phyloP scores from a whole-genome alignment of 148 eudicot species.

The Talinum fruticosum region DNA sequence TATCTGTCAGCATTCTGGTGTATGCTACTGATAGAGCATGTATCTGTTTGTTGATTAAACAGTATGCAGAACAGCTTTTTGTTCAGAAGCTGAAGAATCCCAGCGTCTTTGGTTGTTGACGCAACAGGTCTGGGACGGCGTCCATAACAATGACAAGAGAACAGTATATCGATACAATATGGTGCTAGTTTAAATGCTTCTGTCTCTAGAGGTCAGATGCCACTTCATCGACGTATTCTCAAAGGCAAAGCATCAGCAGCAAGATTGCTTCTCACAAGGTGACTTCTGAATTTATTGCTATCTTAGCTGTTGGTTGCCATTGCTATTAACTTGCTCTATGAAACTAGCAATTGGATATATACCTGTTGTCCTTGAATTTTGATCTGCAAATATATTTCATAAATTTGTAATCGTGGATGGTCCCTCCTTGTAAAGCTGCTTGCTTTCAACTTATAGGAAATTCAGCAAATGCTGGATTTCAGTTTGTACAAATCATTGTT shows the following conservation, averaged over 20 bases:
- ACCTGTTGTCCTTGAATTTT: too few relatives aligned
- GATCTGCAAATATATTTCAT: too few relatives aligned
- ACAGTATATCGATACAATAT: constrained; percentile 75
- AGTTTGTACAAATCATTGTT: background rate
- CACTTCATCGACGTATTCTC: constrained; percentile 80
- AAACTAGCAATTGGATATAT: too few relatives aligned
- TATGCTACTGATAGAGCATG: background rate
- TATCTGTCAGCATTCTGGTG: background rate
- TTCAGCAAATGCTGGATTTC: too few relatives aligned
- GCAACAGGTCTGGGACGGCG: constrained; percentile 94
- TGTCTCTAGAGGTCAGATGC: constrained; percentile 68
- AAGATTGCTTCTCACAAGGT: constrained; percentile 83
- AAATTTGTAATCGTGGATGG: background rate
- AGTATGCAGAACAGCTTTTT: constrained; percentile 87
- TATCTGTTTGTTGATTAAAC: constrained; percentile 24
- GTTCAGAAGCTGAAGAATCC: constrained; percentile 62
- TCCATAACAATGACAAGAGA: constrained; percentile 78
- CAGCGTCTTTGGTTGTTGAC: constrained; percentile 46
- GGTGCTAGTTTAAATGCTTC: constrained; percentile 79
- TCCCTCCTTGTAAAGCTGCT: background rate
- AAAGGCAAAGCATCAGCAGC: constrained; percentile 62
- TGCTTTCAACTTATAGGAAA: background rate
- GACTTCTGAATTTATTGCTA: constrained; percentile 13
- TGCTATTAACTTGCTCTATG: too few relatives aligned
- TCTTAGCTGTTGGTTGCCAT: too few relatives aligned